These are phyloP conservation scores for Fusarium equiseti DNA, from an alignment of 2,329 filamentous ascomycete species.

Conservation along the genomic window DNA sequence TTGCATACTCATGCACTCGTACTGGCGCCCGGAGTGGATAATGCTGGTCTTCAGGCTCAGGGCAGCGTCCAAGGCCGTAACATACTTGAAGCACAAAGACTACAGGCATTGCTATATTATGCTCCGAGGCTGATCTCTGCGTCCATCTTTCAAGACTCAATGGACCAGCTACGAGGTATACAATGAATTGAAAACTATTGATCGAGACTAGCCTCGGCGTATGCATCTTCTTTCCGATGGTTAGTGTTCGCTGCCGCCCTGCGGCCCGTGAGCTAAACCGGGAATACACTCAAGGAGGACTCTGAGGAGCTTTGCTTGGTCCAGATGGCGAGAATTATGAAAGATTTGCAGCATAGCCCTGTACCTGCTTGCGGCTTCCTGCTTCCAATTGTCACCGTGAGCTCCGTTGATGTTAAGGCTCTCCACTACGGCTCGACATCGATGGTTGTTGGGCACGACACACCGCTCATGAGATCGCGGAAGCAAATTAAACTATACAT, in stretches of 20 bases:
- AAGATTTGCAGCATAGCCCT: slow-evolving; percentile 41
- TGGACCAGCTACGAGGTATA: slow-evolving; percentile 7
- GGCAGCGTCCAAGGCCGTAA: slow-evolving; percentile 34
- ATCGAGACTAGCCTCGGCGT: slow-evolving; percentile 32
- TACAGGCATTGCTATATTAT: slow-evolving; percentile 31
- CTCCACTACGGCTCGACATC: slow-evolving; percentile 30
- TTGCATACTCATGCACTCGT: slow-evolving; percentile 60
- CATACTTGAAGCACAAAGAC: slow-evolving; percentile 31
- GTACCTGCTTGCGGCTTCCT: slow-evolving; percentile 49
- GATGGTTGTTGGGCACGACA: slow-evolving; percentile 22
- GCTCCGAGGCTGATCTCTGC: slow-evolving; percentile 27
- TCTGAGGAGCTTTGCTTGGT: slow-evolving; percentile 47
- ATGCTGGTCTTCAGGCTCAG: slow-evolving; percentile 39
- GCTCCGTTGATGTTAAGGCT: slow-evolving; percentile 30
- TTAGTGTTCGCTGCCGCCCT: slow-evolving; percentile 32
- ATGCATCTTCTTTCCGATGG: slow-evolving; percentile 27
- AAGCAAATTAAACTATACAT: slow-evolving; percentile 27
- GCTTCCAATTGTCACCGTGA: slow-evolving; percentile 44
- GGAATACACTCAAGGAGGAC: slow-evolving; percentile 34
- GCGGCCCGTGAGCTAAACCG: slow-evolving; percentile 40
- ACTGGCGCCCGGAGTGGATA: slow-evolving; percentile 32
- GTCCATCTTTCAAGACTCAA: slow-evolving; percentile 15
- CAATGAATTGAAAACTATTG: slow-evolving; percentile 12
- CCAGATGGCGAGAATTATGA: slow-evolving; percentile 44
- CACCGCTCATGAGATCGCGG: slow-evolving; percentile 31